Base-by-base conservation (phyloP, 768 basidiomycete genomes). In the Mrakia blollopis region DNA sequence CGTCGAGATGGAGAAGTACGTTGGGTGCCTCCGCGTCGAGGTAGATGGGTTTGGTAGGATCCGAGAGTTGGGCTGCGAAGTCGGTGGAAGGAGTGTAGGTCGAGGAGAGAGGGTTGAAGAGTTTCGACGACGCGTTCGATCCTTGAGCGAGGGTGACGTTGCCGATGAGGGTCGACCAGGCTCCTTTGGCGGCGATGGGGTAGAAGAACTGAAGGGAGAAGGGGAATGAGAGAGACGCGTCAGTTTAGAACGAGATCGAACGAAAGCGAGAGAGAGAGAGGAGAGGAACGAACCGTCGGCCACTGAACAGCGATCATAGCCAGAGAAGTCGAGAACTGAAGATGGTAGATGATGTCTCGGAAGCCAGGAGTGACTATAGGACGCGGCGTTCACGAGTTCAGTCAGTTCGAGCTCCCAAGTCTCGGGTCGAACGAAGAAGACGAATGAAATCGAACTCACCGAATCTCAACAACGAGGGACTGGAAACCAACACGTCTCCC, bases 231-330 rank as follows among this genome's bases (percentile, higher is more conserved):
- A 25, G 39, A 39, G 18, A n/a, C 21, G 65, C 10, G 65, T 68
- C 65, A 68, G 65, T 44, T 25, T 10, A 6, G 63, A 16, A 65
- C 13, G 10, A 35, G 6, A 8, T 30, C 63, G 63, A 63, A 32
- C 30, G 35, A 65, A 39, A 1, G 6, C 35, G 65, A 23, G 8
- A 25, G 62, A 14, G 57, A 98, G 47, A 98, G 23, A 87, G n/a
- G 86, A 68, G 21, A 39, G 9, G 37, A n/a, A 68, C 65, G 13
- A 18, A 68, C 65, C 3, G 35, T 41, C 0, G 97, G 96, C 96
- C 96, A 99, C 82, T 92, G 88, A 30, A 98, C 93, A 47, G 96
- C 93, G 73, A 98, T 89, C 92, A 97, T 95, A 44, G 89, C 89
- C 21, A 99, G 86, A 44, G 90, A 88, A 13, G 84, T 81, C 73